Conservation (phyloP, 495 filamentous ascomycete genomes). For the Talaromyces nanjingensis region DNA sequence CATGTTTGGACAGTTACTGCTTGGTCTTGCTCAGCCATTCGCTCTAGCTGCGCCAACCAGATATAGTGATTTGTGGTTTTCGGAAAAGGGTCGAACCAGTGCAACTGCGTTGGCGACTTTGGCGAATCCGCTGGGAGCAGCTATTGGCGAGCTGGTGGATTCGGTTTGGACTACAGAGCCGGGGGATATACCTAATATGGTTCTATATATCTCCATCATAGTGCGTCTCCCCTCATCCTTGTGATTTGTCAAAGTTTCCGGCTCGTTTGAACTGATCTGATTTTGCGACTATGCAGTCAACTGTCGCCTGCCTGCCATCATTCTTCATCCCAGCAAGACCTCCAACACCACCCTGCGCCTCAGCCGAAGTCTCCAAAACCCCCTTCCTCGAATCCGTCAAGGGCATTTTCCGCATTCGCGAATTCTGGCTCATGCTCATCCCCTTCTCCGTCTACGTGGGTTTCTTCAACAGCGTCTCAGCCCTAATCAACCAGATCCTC, state of each 20-base stretch:
- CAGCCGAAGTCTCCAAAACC: constrained; percentile 37
- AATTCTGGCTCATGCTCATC: constrained; percentile 71
- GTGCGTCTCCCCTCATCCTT: constrained; percentile 33
- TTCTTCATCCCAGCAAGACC: constrained; percentile 79
- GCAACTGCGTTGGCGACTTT: constrained; percentile 82
- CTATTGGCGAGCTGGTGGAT: constrained; percentile 77
- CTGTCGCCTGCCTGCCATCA: constrained; percentile 64
- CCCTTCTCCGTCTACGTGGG: constrained; percentile 81
- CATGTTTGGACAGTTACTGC: constrained; percentile 93
- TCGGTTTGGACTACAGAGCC: constrained; percentile 62
- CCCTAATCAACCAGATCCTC: constrained; percentile 85
- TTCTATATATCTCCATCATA: constrained; percentile 81
- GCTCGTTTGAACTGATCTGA: not conserved
- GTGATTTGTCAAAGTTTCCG: not conserved
- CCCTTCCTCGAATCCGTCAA: constrained; percentile 42
- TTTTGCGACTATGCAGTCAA: constrained; percentile 39
- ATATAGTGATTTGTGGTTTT: constrained; percentile 95
- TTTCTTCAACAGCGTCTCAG: constrained; percentile 87
- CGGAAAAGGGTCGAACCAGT: constrained; percentile 69
- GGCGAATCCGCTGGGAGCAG: constrained; percentile 83
- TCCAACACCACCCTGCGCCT: constrained; percentile 62
- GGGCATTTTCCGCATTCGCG: constrained; percentile 45
- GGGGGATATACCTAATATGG: constrained; percentile 68
- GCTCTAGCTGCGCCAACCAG: constrained; percentile 83
- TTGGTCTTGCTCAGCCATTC: constrained; percentile 86